Evolutionary conservation across 192 early-diverging fungal genomes (phyloP).

Genomic region (Umbelopsis sp.): DNA sequence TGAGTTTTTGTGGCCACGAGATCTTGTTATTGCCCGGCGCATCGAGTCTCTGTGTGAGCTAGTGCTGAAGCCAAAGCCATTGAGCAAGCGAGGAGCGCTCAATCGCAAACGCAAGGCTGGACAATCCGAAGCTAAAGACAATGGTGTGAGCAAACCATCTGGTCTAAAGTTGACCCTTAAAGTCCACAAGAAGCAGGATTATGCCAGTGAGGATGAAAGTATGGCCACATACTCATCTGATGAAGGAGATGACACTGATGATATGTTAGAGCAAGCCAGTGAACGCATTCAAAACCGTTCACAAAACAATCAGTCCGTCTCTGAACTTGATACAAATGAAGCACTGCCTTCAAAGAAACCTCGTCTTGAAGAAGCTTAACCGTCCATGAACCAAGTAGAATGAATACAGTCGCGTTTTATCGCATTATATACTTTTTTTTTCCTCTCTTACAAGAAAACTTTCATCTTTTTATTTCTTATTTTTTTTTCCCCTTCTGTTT

Average conservation of each 20-base stretch:
- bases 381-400: slow-evolving; percentile 1
- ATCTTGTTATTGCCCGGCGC: slow-evolving; percentile 54
- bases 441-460: not conserved
- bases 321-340: not conserved
- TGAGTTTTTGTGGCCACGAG: slow-evolving; percentile 58
- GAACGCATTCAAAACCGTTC: slow-evolving; percentile 23
- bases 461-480: slow-evolving; percentile 10
- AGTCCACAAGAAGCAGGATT: slow-evolving; percentile 18
- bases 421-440: slow-evolving; percentile 7
- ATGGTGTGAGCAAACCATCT: not conserved
- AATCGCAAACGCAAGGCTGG: slow-evolving; percentile 26
- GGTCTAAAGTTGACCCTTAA: slow-evolving; percentile 29
- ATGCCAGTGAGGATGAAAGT: slow-evolving; percentile 16
- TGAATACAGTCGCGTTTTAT: not conserved
- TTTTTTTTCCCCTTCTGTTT: slow-evolving; percentile 8
- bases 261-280: slow-evolving; percentile 31
- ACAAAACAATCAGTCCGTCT: not conserved
- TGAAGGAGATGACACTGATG: slow-evolving; percentile 36
- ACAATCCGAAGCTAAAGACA: not conserved
- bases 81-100: slow-evolving; percentile 43
- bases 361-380: slow-evolving; percentile 18
- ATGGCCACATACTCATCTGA: slow-evolving; percentile 18
- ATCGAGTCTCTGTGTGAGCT: slow-evolving; percentile 57
- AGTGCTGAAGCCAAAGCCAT: slow-evolving; percentile 51
- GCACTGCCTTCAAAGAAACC: slow-evolving; percentile 8